Percentiles rank a stretch among this genome's conserved stretches.
Conservation (phyloP, 2,329 filamentous ascomycete species). For the Bipolaris zeicola region DNA sequence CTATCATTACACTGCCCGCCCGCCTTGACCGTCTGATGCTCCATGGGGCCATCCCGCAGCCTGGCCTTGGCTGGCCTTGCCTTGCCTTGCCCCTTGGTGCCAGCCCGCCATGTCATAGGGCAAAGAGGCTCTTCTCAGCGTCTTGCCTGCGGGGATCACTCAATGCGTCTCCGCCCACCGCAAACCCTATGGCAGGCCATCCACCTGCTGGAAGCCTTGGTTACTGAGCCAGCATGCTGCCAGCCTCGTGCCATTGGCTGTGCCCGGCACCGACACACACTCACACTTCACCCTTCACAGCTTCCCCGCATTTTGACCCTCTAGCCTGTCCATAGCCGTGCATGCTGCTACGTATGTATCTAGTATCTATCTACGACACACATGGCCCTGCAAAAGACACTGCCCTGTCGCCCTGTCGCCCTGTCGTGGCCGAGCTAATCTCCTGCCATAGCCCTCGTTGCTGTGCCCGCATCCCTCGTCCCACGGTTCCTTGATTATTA, state of each 20-base stretch:
- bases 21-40: constrained; percentile 17
- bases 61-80: constrained; percentile 3
- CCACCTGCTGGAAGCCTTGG: constrained; percentile 3
- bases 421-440: not conserved
- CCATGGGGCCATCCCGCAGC: not conserved
- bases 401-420: not conserved
- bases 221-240: constrained; percentile 1
- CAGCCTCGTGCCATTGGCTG: constrained; percentile 22
- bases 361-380: no score
- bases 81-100: constrained; percentile 1
- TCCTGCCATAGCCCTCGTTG: constrained; percentile 8
- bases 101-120: not conserved
- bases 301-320: constrained; percentile 41
- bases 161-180: constrained; percentile 11
- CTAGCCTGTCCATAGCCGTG: constrained; percentile 14
- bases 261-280: constrained; percentile 8
- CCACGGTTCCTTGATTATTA: constrained; percentile 11
- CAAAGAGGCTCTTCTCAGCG: constrained; percentile 3
- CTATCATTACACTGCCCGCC: constrained; percentile 1
- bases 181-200: constrained; percentile 18
- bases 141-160: not conserved
- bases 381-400: not conserved
- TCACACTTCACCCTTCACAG: constrained; percentile 7
- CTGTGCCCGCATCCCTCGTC: constrained; percentile 5
- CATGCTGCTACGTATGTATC: constrained; percentile 27